Conservation (phyloP, 306 rosid genomes). For the Citrullus amarus region DNA sequence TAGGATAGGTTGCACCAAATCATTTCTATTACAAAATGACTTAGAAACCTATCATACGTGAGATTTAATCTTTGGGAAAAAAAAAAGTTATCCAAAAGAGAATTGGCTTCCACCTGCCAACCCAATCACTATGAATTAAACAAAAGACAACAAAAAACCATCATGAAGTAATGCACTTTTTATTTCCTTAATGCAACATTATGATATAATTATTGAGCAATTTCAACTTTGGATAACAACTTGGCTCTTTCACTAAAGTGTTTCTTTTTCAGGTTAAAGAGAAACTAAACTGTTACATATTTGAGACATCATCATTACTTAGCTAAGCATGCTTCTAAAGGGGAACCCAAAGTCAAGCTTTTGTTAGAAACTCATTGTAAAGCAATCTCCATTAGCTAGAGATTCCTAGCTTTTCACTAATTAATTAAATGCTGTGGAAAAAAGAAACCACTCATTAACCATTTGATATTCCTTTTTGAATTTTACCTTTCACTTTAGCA, state of each 20-base stretch:
- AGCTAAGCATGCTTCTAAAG: conserved; percentile 7
- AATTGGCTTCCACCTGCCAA: not conserved
- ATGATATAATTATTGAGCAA: conserved; percentile 8
- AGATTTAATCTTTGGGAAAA: not conserved
- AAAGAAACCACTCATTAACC: not conserved
- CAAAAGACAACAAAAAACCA: not conserved
- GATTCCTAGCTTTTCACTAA: conserved; percentile 4
- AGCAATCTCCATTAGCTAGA: conserved; percentile 7
- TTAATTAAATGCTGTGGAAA: not conserved
- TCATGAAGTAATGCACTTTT: not conserved
- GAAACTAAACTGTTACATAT: not conserved
- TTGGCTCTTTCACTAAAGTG: not conserved
- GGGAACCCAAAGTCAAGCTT: not conserved
- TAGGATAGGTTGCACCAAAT: too few relatives aligned
- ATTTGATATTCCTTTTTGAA: not conserved
- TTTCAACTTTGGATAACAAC: not conserved
- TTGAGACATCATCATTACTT: not conserved
- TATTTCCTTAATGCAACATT: not conserved
- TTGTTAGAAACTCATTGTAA: not conserved
- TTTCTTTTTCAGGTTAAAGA: not conserved
- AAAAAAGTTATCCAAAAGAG: not conserved
- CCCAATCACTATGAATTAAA: not conserved
- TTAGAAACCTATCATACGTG: too few relatives aligned
- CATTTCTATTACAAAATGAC: too few relatives aligned
- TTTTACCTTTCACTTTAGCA: not conserved